These are phyloP conservation scores for Sarcodon aspratus DNA, from an alignment of 768 basidiomycete genomes.

Conservation along the genomic window DNA sequence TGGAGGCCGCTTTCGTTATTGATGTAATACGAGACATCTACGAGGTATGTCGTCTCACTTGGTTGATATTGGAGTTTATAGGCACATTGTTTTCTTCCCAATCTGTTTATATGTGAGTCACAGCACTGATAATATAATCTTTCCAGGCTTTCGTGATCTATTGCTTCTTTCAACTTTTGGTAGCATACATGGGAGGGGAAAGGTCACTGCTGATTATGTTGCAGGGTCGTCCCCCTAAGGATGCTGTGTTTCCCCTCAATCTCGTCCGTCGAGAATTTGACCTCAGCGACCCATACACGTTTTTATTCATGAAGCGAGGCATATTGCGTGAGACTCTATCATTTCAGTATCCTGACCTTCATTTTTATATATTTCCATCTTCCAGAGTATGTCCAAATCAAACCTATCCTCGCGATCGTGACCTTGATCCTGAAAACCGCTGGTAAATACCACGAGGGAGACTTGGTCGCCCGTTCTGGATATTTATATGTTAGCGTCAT, in stretches of 20 bases:
- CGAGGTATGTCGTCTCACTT: conserved; percentile 48
- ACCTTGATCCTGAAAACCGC: conserved; percentile 81
- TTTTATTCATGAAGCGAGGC: conserved; percentile 88
- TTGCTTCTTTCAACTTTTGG: conserved; percentile 77
- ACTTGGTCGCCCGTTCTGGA: conserved; percentile 74
- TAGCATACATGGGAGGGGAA: conserved; percentile 86
- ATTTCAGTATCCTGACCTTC: not conserved
- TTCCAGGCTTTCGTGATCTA: conserved; percentile 86
- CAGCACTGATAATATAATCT: not conserved
- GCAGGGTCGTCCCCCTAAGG: conserved; percentile 84
- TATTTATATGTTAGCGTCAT: conserved; percentile 86
- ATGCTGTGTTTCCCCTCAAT: conserved; percentile 76
- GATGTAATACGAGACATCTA: conserved; percentile 93
- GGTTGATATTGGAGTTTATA: not conserved
- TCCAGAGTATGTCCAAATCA: conserved; percentile 93
- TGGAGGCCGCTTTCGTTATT: conserved; percentile 85
- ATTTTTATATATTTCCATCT: not conserved
- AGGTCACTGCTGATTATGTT: conserved; percentile 85
- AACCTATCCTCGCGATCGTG: conserved; percentile 76
- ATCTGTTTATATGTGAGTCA: not conserved
- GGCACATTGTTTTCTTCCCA: not conserved
- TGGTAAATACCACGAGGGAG: conserved; percentile 85
- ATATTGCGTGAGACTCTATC: conserved; percentile 62
- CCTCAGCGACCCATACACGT: conserved; percentile 89
- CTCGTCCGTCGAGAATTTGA: conserved; percentile 84